These are phyloP conservation scores for Fusarium lyarnte DNA, from an alignment of 2,329 filamentous ascomycete species.

Conservation along the genomic window DNA sequence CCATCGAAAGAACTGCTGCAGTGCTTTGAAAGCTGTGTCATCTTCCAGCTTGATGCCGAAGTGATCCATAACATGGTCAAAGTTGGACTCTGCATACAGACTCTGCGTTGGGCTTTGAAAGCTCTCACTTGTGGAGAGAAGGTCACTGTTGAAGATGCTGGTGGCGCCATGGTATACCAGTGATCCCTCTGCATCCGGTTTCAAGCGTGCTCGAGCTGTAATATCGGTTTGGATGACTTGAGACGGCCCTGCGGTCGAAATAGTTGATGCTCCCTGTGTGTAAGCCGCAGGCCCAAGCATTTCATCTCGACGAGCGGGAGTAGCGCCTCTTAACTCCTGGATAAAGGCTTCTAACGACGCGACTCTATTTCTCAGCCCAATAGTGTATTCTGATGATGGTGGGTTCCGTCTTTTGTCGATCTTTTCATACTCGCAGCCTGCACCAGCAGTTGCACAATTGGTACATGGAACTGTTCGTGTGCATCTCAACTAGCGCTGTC, in stretches of 20 bases:
- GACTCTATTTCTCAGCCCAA: not conserved
- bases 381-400: not conserved
- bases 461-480: not conserved
- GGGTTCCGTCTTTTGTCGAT: conserved; percentile 2
- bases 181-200: not conserved
- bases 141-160: not conserved
- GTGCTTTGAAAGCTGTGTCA: not conserved
- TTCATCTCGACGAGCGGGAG: not conserved
- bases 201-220: not conserved
- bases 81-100: not conserved
- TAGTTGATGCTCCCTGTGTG: not conserved
- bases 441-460: not conserved
- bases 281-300: not conserved
- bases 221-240: not conserved
- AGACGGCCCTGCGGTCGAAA: not conserved
- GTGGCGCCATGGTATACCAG: not conserved
- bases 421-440: not conserved
- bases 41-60: conserved; percentile 1
- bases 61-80: not conserved
- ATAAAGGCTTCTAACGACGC: not conserved
- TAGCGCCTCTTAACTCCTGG: not conserved
- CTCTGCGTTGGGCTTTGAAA: not conserved
- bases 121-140: not conserved
- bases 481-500: not conserved
- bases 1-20: conserved; percentile 8